A percentile compares a stretch with the other conserved stretches of the same genome.
phyloP scores from a whole-genome alignment of 2,329 filamentous ascomycete genomes.

The Mycosphaerella arachidis region DNA sequence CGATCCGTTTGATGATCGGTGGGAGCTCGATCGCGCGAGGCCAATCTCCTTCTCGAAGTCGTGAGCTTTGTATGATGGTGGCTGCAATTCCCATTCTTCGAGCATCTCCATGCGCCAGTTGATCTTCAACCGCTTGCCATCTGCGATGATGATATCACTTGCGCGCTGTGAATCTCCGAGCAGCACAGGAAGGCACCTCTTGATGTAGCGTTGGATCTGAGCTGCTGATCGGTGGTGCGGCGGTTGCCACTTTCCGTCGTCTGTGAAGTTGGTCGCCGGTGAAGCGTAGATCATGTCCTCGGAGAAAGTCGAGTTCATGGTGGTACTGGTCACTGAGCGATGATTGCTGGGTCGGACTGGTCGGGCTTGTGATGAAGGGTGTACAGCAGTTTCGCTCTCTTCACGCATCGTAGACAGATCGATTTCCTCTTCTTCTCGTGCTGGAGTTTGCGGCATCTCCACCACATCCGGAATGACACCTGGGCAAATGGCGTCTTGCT shows the following conservation, averaged over 20 bases:
- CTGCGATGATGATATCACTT: conserved; percentile 42
- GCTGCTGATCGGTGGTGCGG: conserved; percentile 32
- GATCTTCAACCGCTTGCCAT: conserved; percentile 42
- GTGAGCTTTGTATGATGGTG: conserved; percentile 42
- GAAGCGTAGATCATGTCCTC: conserved; percentile 34
- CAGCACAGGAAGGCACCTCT: conserved; percentile 45
- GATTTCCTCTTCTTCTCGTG: conserved; percentile 34
- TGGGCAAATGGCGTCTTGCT: conserved; percentile 6
- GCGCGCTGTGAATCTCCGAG: conserved; percentile 42
- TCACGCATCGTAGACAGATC: conserved; percentile 33
- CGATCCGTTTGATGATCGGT: conserved; percentile 16
- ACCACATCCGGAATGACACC: conserved; percentile 9
- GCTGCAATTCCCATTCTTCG: conserved; percentile 39
- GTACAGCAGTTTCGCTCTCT: conserved; percentile 18
- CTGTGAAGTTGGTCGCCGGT: conserved; percentile 28
- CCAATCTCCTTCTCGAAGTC: conserved; percentile 15
- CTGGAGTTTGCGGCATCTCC: conserved; percentile 16
- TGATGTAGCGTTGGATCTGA: conserved; percentile 43
- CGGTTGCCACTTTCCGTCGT: conserved; percentile 34
- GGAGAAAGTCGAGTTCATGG: conserved; percentile 21
- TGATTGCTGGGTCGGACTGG: conserved; percentile 19
- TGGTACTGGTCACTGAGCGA: conserved; percentile 27
- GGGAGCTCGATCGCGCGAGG: conserved; percentile 16
- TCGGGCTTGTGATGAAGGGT: conserved; percentile 5
- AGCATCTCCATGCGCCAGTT: conserved; percentile 41